Base-by-base conservation (phyloP, 768 basidiomycete genomes). In the Macrolepiota fuliginosa region DNA sequence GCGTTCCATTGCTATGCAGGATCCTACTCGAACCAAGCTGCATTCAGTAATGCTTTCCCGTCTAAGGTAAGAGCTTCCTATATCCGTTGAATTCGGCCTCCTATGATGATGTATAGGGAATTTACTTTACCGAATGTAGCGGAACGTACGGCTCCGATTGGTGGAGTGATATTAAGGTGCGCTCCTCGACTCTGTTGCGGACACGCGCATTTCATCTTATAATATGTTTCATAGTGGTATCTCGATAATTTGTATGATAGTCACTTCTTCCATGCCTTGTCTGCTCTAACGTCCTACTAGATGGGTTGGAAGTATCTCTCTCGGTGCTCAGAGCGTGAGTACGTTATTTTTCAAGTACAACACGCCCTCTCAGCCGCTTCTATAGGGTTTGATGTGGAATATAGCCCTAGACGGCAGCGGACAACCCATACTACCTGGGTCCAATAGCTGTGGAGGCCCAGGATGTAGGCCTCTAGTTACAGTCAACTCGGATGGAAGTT, bases 91-190 rank as follows among this genome's bases (percentile, higher is more conserved):
- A 47, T n/a, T 9, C 17, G 24, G 24, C 54, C 53, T 45, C 13
- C 17, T 58, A 24, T 19, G 13, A 39, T 27, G 22, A 22, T 49
- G n/a, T 39, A 13, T 32, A 80, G 77, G 81, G 73, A 65, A 76
- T 82, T 17, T 81, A 79, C 59, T 80, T 82, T 62, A 81, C 82
- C 0, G 90, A 92, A 71, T 91, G 91, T 67, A 72, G 83, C 0
- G 89, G 90, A 5, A 84, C 80, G 0, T 71, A 82, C 58, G 86
- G 88, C 13, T 81, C 82, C 9, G 87, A 91, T 68, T 92, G 89
- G 90, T 92, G 90, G 90, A 76, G 74, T 52, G 89, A 91, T 65
- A 86, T 91, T 72, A 91, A 91, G 80, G 89, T 85, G 72, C 45
- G 19, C 7, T 19, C 15, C 64, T 45, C 54, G 12, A 61, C 19